Percentiles rank a stretch among this genome's conserved stretches.
Evolutionary conservation across 352 stramenopile genomes (phyloP).

Genomic region (Pythium guiyangense): DNA sequence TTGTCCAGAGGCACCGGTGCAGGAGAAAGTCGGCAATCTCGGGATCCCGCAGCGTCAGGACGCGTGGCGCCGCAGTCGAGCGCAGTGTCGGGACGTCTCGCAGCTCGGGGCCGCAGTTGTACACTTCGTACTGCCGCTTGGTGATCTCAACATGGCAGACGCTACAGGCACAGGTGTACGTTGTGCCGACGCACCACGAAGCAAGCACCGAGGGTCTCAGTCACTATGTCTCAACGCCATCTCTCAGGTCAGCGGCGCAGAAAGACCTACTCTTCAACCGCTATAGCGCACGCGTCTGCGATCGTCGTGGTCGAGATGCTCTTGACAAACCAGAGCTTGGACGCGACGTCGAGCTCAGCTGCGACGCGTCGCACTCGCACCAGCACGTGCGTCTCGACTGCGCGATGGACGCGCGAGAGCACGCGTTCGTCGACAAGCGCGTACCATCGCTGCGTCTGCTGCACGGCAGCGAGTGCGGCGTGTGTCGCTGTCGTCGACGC

Average conservation of each 20-base stretch:
- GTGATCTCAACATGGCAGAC: slow-evolving; percentile 42
- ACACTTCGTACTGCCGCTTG: slow-evolving; percentile 50
- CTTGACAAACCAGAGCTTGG: slow-evolving; percentile 62
- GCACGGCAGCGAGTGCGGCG: slow-evolving; percentile 19
- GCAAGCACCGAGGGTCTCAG: background rate
- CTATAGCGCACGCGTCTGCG: slow-evolving; percentile 43
- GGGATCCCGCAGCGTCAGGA: slow-evolving; percentile 31
- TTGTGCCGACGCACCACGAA: background rate
- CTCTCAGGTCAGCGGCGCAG: background rate
- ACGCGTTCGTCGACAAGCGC: too few relatives aligned
- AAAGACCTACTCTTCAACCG: slow-evolving; percentile 37
- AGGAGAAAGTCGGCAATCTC: slow-evolving; percentile 33
- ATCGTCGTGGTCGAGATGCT: slow-evolving; percentile 57
- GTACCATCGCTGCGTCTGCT: too few relatives aligned
- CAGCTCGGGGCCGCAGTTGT: too few relatives aligned
- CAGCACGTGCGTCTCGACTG: slow-evolving; percentile 52
- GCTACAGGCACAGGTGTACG: slow-evolving; percentile 16
- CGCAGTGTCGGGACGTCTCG: slow-evolving; percentile 35
- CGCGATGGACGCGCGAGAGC: slow-evolving; percentile 31
- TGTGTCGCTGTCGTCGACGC: slow-evolving; percentile 20
- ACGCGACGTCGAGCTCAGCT: slow-evolving; percentile 46
- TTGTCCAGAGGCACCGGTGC: slow-evolving; percentile 35
- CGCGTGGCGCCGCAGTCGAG: slow-evolving; percentile 14
- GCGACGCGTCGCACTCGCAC: slow-evolving; percentile 29
- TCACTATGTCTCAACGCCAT: background rate